Evolutionary conservation across 768 basidiomycete genomes (phyloP), one percentile per base, ranked within the genome.

Genomic region (Russula virescens): DNA sequence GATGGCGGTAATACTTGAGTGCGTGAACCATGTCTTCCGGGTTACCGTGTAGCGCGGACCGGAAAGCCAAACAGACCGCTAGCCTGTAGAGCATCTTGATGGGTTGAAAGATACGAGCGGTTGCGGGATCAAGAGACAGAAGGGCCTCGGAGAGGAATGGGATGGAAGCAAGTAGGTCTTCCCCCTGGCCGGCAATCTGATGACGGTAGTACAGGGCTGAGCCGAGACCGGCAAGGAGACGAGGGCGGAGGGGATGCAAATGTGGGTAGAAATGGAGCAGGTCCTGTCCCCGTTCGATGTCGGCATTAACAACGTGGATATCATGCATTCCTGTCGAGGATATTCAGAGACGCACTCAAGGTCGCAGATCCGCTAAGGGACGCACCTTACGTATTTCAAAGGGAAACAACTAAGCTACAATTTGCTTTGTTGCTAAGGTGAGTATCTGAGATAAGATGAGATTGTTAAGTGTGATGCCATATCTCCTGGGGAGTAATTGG

Each of bases 101-200:
- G 35, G 26, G 3, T 18, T 48, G 35, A n/a, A 55, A 34, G 40
- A 28, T 48, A 21, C 28, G 38, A 38, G 47, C 19, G 4, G 28
- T 25, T 18, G 0, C 28, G 3, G 53, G 54, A 38, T 21, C 16
- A 38, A 55, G 53, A 21, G 48, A 35, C 26, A 61, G 53, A 45
- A 61, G 60, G 10, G 35, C 60, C 43, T 61, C 60, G 7, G 54
- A 31, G 10, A 61, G 43, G 11, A 61, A 14, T 25, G 48, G 53
- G 13, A 55, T 61, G 38, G 23, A 19, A 5, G 47, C 26, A 8
- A 55, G 19, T 25, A 61, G 47, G 54, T 61, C 60, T 8, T 42
- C 46, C 26, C n/a, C 40, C 19, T 21, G 25, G 21, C 40, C 53
- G 8, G 46, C 48, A 42, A 49, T 28, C 1, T 31, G 0, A 50